Base-by-base conservation (phyloP, 2,329 filamentous ascomycete species). In the Ceratocystis variospora region DNA sequence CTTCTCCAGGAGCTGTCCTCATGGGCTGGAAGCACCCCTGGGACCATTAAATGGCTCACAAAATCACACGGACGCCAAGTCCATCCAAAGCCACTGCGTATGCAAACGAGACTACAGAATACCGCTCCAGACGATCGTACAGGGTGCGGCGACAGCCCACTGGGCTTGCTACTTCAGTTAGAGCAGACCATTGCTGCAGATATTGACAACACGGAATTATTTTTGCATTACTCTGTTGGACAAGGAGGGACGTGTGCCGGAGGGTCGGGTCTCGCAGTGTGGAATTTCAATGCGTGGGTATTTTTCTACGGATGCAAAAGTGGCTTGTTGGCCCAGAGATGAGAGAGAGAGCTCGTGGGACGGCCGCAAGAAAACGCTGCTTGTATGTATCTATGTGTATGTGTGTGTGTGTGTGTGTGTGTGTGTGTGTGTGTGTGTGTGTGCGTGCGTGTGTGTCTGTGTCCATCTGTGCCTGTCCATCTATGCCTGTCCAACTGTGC, bases 11-110 rank as follows among this genome's bases (percentile, higher is more conserved):
- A 66, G 82, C 93, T 28, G 93, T 86, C 65, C 79, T 97, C 70
- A 76, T 99, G 72, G 94, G 94, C 75, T 90, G 86, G 88, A 96
- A 91, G 80, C 94, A 97, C 77, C 94, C 91, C 70, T 96, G 91
- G 90, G 92, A 96, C 72, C 91, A 96, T 79, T 96, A 80, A 82
- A 77, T 68, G 70, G 63, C 19, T 48, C 65, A 45, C 25, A 7
- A 17, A n/a, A 59, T 12, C 33, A 37, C 25, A 55, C 12, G 2
- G 53, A 17, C 12, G 28, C 28, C 4, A 31, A 2, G 46, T 7
- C 53, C 53, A 31, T 37, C n/a, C 7, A 59, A 59, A 10, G n/a
- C 28, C 15, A 19, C 33, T 7, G 17, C 17, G 22, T n/a, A 7
- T n/a, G 17, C 22, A 50, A n/a, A 59, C 12, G 8, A 33, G 28